A percentile compares a stretch with the other conserved stretches of the same genome.
phyloP scores from a whole-genome alignment of 108 stramenopile genomes.

The Nitzschia sp. region DNA sequence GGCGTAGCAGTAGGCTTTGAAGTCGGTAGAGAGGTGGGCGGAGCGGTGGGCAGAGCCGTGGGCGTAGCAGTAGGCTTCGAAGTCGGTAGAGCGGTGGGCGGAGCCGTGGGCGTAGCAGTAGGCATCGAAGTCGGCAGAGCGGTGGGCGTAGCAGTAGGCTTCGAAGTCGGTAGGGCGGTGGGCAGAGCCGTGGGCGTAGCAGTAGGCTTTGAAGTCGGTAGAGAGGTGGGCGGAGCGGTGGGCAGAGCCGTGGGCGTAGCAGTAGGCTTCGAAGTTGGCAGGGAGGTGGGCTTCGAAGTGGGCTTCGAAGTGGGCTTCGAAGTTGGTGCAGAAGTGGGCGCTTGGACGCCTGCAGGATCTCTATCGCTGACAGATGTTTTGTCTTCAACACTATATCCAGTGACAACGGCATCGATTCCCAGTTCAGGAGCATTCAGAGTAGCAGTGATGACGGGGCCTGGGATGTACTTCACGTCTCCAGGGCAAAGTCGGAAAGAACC shows the following conservation, averaged over 20 bases:
- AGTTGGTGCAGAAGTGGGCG: too few species aligned
- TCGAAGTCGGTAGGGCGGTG: neutral
- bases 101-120: neutral
- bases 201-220: too few species aligned
- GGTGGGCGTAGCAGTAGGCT: neutral
- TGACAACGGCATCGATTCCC: neutral
- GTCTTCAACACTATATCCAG: neutral
- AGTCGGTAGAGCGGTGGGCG: neutral
- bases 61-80: neutral
- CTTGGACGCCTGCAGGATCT: neutral
- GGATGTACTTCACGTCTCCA: neutral
- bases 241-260: neutral
- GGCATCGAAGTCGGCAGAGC: too few species aligned
- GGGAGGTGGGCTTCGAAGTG: neutral
- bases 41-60: neutral
- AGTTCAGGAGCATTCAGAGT: neutral
- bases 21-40: too few species aligned
- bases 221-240: neutral
- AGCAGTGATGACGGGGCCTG: neutral
- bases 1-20: neutral
- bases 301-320: neutral
- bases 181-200: neutral
- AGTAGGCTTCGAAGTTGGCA: neutral
- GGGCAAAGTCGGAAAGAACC: neutral
- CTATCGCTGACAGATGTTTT: neutral